These are phyloP conservation scores for Globisporangium recalcitrans DNA, from an alignment of 352 stramenopile genomes.

Conservation along the genomic window DNA sequence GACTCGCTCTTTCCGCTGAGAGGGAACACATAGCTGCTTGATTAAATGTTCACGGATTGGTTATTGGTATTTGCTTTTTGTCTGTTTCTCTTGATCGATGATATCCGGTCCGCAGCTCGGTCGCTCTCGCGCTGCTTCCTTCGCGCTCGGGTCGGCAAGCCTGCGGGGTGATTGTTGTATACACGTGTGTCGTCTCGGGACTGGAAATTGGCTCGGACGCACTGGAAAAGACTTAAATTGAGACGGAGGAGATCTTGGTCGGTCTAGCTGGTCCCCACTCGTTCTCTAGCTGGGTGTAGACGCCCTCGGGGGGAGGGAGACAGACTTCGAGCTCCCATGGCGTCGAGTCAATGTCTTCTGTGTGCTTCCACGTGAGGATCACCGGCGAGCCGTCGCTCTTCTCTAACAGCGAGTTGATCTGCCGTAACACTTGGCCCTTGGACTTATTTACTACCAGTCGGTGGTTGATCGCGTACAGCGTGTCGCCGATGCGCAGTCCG, in stretches of 20 bases:
- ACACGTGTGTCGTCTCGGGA: not conserved
- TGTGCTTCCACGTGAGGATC: slow-evolving; percentile 81
- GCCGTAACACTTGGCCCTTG: slow-evolving; percentile 73
- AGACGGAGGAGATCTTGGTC: slow-evolving; percentile 83
- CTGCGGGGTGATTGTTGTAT: slow-evolving; percentile 9
- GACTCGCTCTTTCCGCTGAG: slow-evolving; percentile 22
- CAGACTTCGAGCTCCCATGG: slow-evolving; percentile 76
- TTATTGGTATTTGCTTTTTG: slow-evolving; percentile 9
- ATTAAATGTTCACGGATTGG: slow-evolving; percentile 10
- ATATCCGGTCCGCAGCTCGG: not conserved
- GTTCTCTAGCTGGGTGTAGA: slow-evolving; percentile 79
- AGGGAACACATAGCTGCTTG: slow-evolving; percentile 16
- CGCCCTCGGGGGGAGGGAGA: slow-evolving; percentile 71
- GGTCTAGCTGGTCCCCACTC: slow-evolving; percentile 76
- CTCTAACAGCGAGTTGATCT: slow-evolving; percentile 71
- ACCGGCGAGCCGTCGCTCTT: slow-evolving; percentile 66
- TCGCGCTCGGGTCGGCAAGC: slow-evolving; percentile 9
- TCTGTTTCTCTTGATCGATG: slow-evolving; percentile 7
- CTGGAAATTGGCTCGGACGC: slow-evolving; percentile 1
- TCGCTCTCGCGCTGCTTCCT: slow-evolving; percentile 4
- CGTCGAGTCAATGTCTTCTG: slow-evolving; percentile 66
- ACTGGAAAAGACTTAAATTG: slow-evolving; percentile 46
- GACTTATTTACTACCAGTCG: slow-evolving; percentile 86
- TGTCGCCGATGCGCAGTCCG: slow-evolving; percentile 70
- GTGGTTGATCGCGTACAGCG: slow-evolving; percentile 84